Base-by-base conservation (phyloP, 192 early-diverging fungal species). In the Backusella parvicylindrica region DNA sequence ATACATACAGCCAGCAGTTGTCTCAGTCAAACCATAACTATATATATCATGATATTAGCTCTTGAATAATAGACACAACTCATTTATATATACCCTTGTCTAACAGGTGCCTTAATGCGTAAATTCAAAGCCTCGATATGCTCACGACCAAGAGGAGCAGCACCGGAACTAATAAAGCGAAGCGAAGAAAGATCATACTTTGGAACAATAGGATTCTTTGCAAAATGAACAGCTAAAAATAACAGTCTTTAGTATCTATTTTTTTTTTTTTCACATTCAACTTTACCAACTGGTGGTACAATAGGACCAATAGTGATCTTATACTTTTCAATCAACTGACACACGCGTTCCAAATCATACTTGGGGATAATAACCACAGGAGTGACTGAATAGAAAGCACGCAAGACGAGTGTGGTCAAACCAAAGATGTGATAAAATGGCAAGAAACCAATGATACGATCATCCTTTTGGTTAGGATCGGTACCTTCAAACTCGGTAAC, bases 91-190 rank as follows among this genome's bases (percentile, higher is more conserved):
- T 28, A 92, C 23, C 91, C 87, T 86, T 87, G 84, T 33, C 77
- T 79, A 12, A 90, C 75, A 68, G 70, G 80, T 8, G 83, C 74
- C 6, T 79, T 79, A 28, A 92, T 74, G 37, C 75, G 77, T 33
- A 68, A 67, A 64, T 80, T 78, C 8, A 91, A 82, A 68, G 86
- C 84, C 7, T 75, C 66, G 69, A 87, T 83, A 33, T 96, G 82
- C 53, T 95, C 93, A 67, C 83, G 84, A 30, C 85, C 84, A 12
- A 97, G 82, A 5, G 95, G 95, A 2, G 97, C 97, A 0, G 95
- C 95, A 26, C 94, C 95, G 64, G 87, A 92, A 70, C 88, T 83
- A 60, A 94, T 72, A 26, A 77, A 79, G 26, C 85, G 71, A 11
- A 96, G 84, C 36, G 86, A 89, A 0, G 89, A 85, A 50, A 97